Conservation (phyloP, 169 alveolate genomes). For the Eimeria necatrix region DNA sequence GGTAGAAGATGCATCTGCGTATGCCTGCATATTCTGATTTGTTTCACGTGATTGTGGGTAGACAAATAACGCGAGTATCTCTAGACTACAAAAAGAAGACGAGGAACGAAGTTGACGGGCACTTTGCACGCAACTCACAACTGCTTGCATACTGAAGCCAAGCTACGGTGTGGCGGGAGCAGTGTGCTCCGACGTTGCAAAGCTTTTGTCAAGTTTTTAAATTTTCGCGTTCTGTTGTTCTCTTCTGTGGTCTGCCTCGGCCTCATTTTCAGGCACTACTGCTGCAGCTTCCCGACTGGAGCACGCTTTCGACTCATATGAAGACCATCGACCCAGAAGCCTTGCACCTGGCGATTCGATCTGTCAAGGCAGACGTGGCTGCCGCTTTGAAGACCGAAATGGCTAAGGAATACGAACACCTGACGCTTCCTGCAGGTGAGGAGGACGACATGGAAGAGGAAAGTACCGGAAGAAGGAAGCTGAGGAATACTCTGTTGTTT, state of each 20-base stretch:
- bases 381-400: conserved; percentile 65
- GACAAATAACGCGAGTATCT: no score
- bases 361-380: conserved; percentile 75
- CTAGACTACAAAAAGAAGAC: no score
- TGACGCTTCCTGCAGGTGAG: conserved; percentile 73
- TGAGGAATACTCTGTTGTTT: conserved; percentile 81
- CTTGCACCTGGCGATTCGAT: conserved; percentile 78
- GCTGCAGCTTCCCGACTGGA: conserved; percentile 72
- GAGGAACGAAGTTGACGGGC: no score
- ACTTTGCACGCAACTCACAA: no score
- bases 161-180: no score
- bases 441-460: conserved; percentile 34
- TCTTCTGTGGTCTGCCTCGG: no score
- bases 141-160: no score
- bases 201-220: background rate
- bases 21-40: no score
- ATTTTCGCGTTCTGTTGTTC: background rate
- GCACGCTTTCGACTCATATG: conserved; percentile 58
- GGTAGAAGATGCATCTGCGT: no score
- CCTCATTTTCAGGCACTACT: conserved; percentile 39
- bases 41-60: no score
- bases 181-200: no score
- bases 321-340: conserved; percentile 84
- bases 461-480: conserved; percentile 77
- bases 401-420: conserved; percentile 75